Evolutionary conservation across 2,329 filamentous ascomycete genomes (phyloP).

Genomic region (Penicillium italicum): DNA sequence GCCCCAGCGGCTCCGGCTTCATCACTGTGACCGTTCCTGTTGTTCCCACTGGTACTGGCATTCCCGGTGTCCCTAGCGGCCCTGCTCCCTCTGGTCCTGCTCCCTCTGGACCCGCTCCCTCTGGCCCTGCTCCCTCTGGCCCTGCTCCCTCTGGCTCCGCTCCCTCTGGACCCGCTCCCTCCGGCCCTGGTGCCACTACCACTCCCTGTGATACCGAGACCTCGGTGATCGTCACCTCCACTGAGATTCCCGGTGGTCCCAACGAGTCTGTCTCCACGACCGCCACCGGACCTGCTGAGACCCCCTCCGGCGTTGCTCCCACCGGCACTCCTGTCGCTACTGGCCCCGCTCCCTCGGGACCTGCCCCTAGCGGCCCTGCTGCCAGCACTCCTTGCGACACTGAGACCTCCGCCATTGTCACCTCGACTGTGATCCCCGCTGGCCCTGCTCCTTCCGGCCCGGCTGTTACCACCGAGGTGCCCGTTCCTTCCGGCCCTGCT

Average conservation of each 20-base stretch:
- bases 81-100: too few relatives aligned
- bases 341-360: slow-evolving; percentile 8
- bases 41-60: too few relatives aligned
- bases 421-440: slow-evolving; percentile 9
- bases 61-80: too few relatives aligned
- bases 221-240: slow-evolving; percentile 6
- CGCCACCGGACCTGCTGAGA: slow-evolving; percentile 7
- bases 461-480: neutral
- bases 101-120: neutral
- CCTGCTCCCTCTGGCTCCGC: slow-evolving; percentile 2
- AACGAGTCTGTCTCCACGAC: neutral
- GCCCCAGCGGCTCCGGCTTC: too few relatives aligned
- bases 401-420: slow-evolving; percentile 13
- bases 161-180: neutral
- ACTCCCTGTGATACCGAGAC: slow-evolving; percentile 8
- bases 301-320: slow-evolving; percentile 10
- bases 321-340: neutral
- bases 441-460: slow-evolving; percentile 4
- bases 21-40: too few relatives aligned
- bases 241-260: slow-evolving; percentile 2
- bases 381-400: slow-evolving; percentile 20
- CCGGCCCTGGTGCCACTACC: slow-evolving; percentile 9
- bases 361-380: neutral
- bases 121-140: slow-evolving; percentile 1
- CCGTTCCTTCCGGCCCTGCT: slow-evolving; percentile 5